Evolutionary conservation across 1,139 yeast species (phyloP), one percentile per base, ranked within the genome.

Genomic region (Blastobotrys ciferrii): DNA sequence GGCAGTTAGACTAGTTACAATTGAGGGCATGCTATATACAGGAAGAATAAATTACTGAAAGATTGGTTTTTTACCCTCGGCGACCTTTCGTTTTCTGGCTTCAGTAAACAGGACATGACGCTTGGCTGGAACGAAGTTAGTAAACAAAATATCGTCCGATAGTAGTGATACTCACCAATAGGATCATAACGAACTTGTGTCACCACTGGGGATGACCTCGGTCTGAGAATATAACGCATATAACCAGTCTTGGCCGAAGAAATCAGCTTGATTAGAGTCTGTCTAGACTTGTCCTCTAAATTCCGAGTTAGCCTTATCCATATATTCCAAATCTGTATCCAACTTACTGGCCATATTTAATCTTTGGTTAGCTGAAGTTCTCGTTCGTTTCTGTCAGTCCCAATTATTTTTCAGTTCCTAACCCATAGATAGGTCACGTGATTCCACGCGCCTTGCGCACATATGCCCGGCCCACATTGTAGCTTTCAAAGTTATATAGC

Each of bases 101-200:
- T 92, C 98, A 28, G 82, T 80, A 72, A 92, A 92, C 56, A 92
- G 74, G 48, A 94, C 96, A 70, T 89, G 97, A 56, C 86, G 76
- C 62, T 80, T 75, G 12, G 80, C 88, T 50, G 41, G 9, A 35
- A 42, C 20, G 32, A 14, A 11, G 43, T 40, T 47, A 31, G 37
- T 28, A 2, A 14, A 11, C 12, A n/a, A n/a, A n/a, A n/a, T n/a
- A n/a, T n/a, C n/a, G n/a, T n/a, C n/a, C n/a, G n/a, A n/a, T n/a
- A n/a, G n/a, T n/a, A n/a, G n/a, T n/a, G n/a, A 19, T n/a, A 62
- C 73, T 43, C 56, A 69, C 73, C 74, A 7, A 77, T 62, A 9
- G 98, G 98, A 65, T 92, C 98, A 65, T 92, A 92, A 62, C 95
- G 78, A 43, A 91, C 85, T 66, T 88, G 92, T 47, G 82, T 82